Evolutionary conservation across 1,139 yeast genomes (phyloP), one percentile per base, ranked within the genome.

Genomic region (Sugiyamaella pinicola): DNA sequence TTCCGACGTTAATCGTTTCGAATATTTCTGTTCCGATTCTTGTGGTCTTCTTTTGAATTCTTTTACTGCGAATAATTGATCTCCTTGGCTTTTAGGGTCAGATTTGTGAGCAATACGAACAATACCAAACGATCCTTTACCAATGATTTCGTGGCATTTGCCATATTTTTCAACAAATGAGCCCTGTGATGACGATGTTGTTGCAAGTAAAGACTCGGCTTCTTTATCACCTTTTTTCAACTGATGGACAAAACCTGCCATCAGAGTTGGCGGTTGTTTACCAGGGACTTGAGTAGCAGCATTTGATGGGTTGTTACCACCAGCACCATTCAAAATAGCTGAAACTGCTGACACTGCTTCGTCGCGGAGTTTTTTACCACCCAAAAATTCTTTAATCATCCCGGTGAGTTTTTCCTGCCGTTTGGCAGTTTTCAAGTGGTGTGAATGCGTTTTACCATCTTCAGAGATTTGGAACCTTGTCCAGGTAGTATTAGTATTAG

Each of bases 111-210:
- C 72, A 58, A 89, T 78, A 57, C 93, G 80, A 22, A 89, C 95
- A 33, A 86, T 80, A 17, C 96, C 96, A 69, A 85, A 89, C 0
- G 95, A 82, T 15, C 96, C 96, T 50, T 82, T 80, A 19, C 96
- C 96, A 48, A 89, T 80, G 24, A 87, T 82, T 59, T 85, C 91
- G 64, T 82, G 89, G 61, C 93, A 84, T 46, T 80, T 76, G 29
- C 96, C 96, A 65, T 89, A 89, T 63, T 87, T 81, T 52, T 85
- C 83, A 18, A 75, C 77, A 64, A 83, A 78, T 12, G 81, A 69
- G 6, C 64, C 56, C 53, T 41, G 66, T 64, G 60, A 66, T 63
- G 60, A 66, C 12, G 31, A 13, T 2, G 48, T 51, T 15, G 55
- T 49, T 10, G 51, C 26, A 6, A 58, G 51, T 33, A 60, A 46